phyloP scores from a whole-genome alignment of 805 yeast species.

The Myxozyma monticola region DNA sequence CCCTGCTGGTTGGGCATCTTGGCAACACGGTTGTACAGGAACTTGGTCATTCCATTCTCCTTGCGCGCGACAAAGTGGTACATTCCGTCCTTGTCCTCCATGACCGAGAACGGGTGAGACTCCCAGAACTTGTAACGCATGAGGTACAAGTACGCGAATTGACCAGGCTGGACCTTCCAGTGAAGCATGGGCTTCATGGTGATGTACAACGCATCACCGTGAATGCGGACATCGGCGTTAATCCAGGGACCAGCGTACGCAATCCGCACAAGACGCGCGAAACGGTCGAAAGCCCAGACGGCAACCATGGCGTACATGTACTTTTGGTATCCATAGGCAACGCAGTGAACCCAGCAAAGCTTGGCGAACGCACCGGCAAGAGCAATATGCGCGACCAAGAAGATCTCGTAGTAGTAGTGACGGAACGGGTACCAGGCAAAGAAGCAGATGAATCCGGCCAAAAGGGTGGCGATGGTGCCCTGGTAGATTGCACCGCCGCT shows the following conservation, averaged over 20 bases:
- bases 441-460: conserved; percentile 6
- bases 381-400: conserved; percentile 57
- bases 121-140: conserved; percentile 26
- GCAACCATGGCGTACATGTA: conserved; percentile 49
- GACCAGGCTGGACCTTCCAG: conserved; percentile 27
- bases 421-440: conserved; percentile 12
- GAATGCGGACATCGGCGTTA: conserved; percentile 1
- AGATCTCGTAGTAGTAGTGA: conserved; percentile 54
- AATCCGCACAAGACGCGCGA: conserved; percentile 56
- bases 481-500: conserved; percentile 17
- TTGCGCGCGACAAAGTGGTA: conserved; percentile 19
- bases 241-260: conserved; percentile 29
- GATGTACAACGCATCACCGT: conserved; percentile 17
- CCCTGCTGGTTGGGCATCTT: conserved; percentile 1
- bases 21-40: conserved; percentile 2
- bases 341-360: conserved; percentile 58
- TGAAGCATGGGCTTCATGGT: conserved; percentile 11
- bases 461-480: conserved; percentile 40
- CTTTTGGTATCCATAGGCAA: conserved; percentile 45
- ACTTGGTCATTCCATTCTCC: conserved; percentile 13
- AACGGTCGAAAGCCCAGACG: conserved; percentile 71
- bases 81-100: conserved; percentile 10
- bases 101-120: conserved; percentile 25
- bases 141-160: conserved; percentile 30
- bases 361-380: conserved; percentile 55